Base-by-base conservation (phyloP, 192 early-diverging fungal genomes). In the Rhizophagus prolifer region DNA sequence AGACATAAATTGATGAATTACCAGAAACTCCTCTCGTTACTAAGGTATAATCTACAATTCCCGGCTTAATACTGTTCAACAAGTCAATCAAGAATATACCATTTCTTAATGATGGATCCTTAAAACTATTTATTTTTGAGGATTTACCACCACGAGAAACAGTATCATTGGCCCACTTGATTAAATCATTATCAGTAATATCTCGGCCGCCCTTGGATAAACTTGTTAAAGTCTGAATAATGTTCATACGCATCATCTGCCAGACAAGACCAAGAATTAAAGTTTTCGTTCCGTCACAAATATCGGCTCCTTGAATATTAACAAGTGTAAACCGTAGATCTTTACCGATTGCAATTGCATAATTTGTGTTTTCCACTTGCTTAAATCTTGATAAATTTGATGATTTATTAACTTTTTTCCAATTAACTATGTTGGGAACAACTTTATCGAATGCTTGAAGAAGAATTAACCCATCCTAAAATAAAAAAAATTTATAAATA, bases 201-300 rank as follows among this genome's bases (percentile, higher is more conserved):
- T 93, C 91, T 31, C 87, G 83, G 38, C 96, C 96, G 70, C 88
- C 85, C 61, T 92, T 89, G 23, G 93, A 93, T 30, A 98, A 86
- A 41, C 90, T 90, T 81, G 93, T 91, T 78, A 99, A 86, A 12
- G 97, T 97, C 79, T 95, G 95, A 26, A 97, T 88, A 63, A 99
- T 93, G 85, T 99, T 94, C 72, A 94, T 94, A 23, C 97, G 92
- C 97, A 99, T 99, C 85, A 99, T 88, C 87, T 99, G 97, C 97
- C 97, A 99, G 58, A 97, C 95, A 21, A 96, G 79, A 58, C 92
- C 95, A 34, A 99, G 87, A 25, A 94, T 97, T 47, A 99, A 84
- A 19, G 91, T 97, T 34, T 93, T 94, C 67, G 86, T 87, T 60
- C 95, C 97, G 71, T 98, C 97, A 25, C 91, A 91, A 78, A 99